Evolutionary conservation across 768 basidiomycete genomes (phyloP).

Genomic region (Floccularia luteovirens): DNA sequence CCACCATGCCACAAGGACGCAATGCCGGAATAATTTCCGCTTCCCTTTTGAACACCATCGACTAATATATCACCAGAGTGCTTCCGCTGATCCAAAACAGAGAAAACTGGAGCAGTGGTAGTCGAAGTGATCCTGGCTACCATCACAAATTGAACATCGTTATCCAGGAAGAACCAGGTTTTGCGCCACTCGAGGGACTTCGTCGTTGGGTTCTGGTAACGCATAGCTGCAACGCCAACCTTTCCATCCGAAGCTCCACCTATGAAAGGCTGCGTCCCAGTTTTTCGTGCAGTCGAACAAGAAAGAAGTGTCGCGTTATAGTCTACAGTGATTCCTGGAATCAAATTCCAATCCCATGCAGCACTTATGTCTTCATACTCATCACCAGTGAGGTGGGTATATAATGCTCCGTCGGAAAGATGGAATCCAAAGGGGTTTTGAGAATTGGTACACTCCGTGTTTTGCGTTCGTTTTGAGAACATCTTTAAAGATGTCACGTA

Average conservation of each 20-base stretch:
- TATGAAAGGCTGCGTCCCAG: conserved; percentile 50
- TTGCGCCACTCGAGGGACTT: conserved; percentile 53
- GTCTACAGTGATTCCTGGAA: conserved; percentile 66
- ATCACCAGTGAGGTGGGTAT: conserved; percentile 56
- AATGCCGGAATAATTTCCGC: conserved; percentile 9
- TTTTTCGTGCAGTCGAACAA: conserved; percentile 33
- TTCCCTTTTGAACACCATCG: conserved; percentile 18
- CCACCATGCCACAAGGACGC: conserved; percentile 55
- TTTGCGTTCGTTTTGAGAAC: conserved; percentile 50
- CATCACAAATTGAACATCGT: conserved; percentile 59
- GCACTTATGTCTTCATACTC: conserved; percentile 72
- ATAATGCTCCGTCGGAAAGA: conserved; percentile 55
- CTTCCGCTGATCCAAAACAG: conserved; percentile 62
- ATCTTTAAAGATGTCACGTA: conserved; percentile 60
- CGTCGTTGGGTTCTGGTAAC: conserved; percentile 59
- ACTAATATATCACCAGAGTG: conserved; percentile 34
- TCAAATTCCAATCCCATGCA: conserved; percentile 73
- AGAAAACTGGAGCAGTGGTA: conserved; percentile 40
- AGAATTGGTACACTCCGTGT: conserved; percentile 59
- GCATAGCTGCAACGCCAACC: conserved; percentile 54
- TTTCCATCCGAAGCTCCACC: conserved; percentile 57
- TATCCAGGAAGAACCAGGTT: conserved; percentile 64
- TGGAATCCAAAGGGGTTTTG: conserved; percentile 68
- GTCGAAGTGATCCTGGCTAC: conserved; percentile 41
- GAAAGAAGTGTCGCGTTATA: conserved; percentile 47